Conservation (phyloP, 192 early-diverging fungal species). For the Chytriomyces confervae region DNA sequence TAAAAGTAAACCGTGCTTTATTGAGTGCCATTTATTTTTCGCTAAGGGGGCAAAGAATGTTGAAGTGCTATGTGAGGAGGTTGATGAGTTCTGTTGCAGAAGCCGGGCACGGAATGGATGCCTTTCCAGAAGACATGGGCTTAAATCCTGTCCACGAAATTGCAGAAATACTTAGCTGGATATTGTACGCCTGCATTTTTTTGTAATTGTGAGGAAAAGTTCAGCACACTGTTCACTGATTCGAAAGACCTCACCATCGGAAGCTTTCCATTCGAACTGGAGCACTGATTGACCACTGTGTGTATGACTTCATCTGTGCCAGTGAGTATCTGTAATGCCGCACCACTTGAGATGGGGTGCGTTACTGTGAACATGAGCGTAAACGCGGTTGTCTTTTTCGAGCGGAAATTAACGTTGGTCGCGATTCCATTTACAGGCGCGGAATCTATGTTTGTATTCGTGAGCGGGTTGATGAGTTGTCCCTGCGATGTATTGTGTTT, state of each 20-base stretch:
- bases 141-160: conserved; percentile 38
- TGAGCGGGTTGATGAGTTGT: background rate
- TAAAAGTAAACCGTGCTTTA: too few relatives aligned
- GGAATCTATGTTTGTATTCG: conserved; percentile 3
- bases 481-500: background rate
- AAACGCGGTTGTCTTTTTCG: conserved; percentile 14
- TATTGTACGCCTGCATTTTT: conserved; percentile 15
- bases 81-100: background rate
- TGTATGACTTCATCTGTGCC: conserved; percentile 12
- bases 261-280: background rate
- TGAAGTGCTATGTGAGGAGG: background rate
- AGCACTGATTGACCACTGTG: conserved; percentile 5
- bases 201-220: background rate
- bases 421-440: conserved; percentile 10
- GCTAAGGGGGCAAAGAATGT: too few relatives aligned
- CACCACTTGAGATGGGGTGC: background rate
- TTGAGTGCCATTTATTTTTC: too few relatives aligned
- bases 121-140: conserved; percentile 14
- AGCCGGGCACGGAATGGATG: conserved; percentile 15
- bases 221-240: background rate
- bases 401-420: conserved; percentile 5
- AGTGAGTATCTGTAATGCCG: background rate
- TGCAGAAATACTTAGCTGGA: conserved; percentile 11
- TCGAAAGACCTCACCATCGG: background rate
- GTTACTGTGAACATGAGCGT: conserved; percentile 2